Conservation (phyloP, 73 alveolate species). For the Paramecium caudatum region DNA sequence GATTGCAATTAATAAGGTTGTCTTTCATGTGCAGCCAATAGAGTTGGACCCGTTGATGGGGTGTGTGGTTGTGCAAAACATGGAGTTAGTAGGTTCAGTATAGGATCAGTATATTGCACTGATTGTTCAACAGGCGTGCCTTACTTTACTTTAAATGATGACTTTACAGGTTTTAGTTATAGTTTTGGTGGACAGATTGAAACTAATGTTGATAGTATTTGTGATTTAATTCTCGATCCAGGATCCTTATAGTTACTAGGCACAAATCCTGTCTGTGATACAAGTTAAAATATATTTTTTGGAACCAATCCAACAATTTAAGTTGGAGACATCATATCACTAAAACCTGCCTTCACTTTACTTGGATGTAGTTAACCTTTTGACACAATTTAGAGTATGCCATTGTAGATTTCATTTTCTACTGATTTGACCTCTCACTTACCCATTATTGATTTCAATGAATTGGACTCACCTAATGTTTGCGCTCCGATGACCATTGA, state of each 20-base stretch:
- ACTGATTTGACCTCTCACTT: background rate
- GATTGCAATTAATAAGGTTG: conserved; percentile 48
- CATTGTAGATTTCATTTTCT: background rate
- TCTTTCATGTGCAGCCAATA: conserved; percentile 39
- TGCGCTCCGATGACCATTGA: background rate
- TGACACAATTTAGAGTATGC: background rate
- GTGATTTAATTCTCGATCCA: background rate
- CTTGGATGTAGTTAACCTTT: background rate
- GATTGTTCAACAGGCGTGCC: conserved; percentile 48
- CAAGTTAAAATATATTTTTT: background rate
- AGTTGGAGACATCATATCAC: background rate
- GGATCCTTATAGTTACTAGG: background rate
- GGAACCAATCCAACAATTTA: background rate
- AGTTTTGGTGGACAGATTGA: conserved; percentile 39
- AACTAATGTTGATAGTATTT: background rate
- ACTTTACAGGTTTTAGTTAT: background rate
- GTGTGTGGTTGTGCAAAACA: background rate
- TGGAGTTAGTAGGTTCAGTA: background rate
- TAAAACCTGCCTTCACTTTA: background rate
- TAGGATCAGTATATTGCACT: conserved; percentile 27
- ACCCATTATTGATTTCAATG: background rate
- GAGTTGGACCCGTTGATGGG: conserved; percentile 30
- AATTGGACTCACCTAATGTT: background rate
- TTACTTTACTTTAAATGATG: background rate
- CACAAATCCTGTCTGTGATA: background rate